Percentiles rank a stretch among this genome's conserved stretches.
Evolutionary conservation across 1,284 basidiomycete species (phyloP).

Genomic region (Ceratorhiza oryzae-sativae): DNA sequence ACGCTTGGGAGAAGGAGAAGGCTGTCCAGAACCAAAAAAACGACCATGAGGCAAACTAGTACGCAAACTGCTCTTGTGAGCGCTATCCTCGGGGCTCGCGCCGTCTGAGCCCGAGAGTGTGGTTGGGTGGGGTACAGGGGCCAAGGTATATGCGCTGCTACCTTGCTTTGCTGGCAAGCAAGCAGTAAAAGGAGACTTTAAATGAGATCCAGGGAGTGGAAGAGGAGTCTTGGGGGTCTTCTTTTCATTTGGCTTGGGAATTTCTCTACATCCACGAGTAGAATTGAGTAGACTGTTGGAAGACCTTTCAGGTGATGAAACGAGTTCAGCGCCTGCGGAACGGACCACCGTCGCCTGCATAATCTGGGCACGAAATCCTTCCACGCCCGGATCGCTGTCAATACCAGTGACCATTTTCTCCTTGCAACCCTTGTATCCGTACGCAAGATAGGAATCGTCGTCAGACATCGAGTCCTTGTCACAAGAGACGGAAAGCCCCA

Average conservation of each 20-base stretch:
- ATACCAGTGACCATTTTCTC: neutral
- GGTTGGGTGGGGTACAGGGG: neutral
- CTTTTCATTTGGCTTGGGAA: neutral
- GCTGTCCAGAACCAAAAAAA: neutral
- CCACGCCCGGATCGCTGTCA: neutral
- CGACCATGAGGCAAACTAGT: neutral
- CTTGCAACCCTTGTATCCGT: neutral
- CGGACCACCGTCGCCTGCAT: constrained; percentile 15
- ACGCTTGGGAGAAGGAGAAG: constrained; percentile 1
- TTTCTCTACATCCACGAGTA: neutral
- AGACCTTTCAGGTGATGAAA: constrained; percentile 13
- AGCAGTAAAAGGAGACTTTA: constrained; percentile 1
- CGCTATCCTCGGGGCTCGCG: neutral
- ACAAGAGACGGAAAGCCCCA: neutral
- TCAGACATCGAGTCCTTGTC: neutral
- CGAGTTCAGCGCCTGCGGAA: constrained; percentile 22
- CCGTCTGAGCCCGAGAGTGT: neutral
- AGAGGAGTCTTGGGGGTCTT: neutral
- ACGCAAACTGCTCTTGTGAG: neutral
- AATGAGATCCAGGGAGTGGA: constrained; percentile 5
- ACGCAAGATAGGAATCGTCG: neutral
- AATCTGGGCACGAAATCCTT: neutral
- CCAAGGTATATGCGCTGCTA: neutral
- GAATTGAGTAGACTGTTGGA: neutral
- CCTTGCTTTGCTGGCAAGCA: neutral